These are phyloP conservation scores for Pythium phragmitis DNA, from an alignment of 352 stramenopile genomes.

Conservation along the genomic window DNA sequence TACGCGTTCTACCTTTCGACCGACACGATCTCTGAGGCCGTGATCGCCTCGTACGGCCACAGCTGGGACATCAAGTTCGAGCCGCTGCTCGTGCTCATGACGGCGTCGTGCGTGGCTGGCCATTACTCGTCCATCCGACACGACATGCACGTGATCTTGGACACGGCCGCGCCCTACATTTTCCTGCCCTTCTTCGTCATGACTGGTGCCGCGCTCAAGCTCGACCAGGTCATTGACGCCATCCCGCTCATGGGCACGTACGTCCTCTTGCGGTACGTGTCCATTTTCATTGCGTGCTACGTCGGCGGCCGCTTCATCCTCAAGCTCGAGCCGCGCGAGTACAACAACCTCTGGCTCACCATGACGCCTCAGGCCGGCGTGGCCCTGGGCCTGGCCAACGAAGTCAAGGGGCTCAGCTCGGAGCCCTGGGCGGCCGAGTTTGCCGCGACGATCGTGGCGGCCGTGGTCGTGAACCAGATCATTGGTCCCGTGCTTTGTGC, in stretches of 20 bases:
- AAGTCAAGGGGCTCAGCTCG: constrained; percentile 47
- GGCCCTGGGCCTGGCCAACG: constrained; percentile 55
- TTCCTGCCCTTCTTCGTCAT: constrained; percentile 82
- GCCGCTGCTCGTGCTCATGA: constrained; percentile 66
- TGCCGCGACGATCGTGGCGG: constrained; percentile 59
- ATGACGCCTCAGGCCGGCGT: constrained; percentile 76
- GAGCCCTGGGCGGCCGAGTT: constrained; percentile 62
- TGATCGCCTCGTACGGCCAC: constrained; percentile 43
- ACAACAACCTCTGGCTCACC: constrained; percentile 76
- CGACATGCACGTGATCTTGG: constrained; percentile 78
- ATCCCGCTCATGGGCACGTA: constrained; percentile 71
- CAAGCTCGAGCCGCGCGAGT: constrained; percentile 53
- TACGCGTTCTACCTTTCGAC: constrained; percentile 65
- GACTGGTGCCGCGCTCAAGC: constrained; percentile 64
- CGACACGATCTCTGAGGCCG: constrained; percentile 42
- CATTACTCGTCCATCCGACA: constrained; percentile 63
- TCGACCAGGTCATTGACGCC: constrained; percentile 56
- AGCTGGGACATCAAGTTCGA: constrained; percentile 75
- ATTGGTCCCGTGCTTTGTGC: constrained; percentile 63
- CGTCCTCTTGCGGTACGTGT: constrained; percentile 50
- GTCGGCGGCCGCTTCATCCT: constrained; percentile 57
- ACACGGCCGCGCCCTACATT: constrained; percentile 65
- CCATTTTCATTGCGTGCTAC: constrained; percentile 68
- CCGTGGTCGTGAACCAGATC: constrained; percentile 74
- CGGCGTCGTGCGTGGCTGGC: constrained; percentile 57